Evolutionary conservation across 805 yeast species (phyloP).

Genomic region (Kazachstania bromeliacearum): DNA sequence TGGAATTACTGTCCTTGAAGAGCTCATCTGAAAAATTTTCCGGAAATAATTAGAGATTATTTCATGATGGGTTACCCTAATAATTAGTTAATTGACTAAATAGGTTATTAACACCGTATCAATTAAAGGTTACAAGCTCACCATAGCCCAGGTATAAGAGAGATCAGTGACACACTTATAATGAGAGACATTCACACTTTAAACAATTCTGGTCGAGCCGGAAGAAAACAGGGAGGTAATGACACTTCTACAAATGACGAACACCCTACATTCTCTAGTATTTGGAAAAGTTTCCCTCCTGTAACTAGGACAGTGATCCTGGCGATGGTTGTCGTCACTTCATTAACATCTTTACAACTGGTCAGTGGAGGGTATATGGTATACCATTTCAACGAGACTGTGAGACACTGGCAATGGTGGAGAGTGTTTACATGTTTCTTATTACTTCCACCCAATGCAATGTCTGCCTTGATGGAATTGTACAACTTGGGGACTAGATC

Average conservation of each 20-base stretch:
- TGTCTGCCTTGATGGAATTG: constrained; percentile 21
- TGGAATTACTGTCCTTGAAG: too few species aligned
- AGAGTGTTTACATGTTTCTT: constrained; percentile 21
- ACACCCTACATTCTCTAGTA: constrained; percentile 5
- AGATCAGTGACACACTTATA: neutral
- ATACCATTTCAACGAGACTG: constrained; percentile 13
- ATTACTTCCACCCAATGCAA: constrained; percentile 17
- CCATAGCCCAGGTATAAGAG: neutral
- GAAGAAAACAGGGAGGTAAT: neutral
- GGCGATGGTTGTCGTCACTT: constrained; percentile 37
- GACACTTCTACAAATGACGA: neutral
- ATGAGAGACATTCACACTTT: constrained; percentile 11
- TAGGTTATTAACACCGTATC: too few species aligned
- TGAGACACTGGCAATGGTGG: constrained; percentile 21
- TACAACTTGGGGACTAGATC: constrained; percentile 24
- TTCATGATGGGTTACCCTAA: too few species aligned
- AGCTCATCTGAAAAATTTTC: too few species aligned
- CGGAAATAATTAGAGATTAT: too few species aligned
- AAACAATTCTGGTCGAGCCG: constrained; percentile 1
- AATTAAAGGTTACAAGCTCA: too few species aligned
- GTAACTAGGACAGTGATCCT: constrained; percentile 49
- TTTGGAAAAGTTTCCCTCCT: constrained; percentile 41
- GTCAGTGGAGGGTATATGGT: constrained; percentile 16
- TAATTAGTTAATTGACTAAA: too few species aligned
- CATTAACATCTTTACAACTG: constrained; percentile 31